Base-by-base conservation (phyloP, 495 filamentous ascomycete genomes). In the Glutinoglossum americanum region DNA sequence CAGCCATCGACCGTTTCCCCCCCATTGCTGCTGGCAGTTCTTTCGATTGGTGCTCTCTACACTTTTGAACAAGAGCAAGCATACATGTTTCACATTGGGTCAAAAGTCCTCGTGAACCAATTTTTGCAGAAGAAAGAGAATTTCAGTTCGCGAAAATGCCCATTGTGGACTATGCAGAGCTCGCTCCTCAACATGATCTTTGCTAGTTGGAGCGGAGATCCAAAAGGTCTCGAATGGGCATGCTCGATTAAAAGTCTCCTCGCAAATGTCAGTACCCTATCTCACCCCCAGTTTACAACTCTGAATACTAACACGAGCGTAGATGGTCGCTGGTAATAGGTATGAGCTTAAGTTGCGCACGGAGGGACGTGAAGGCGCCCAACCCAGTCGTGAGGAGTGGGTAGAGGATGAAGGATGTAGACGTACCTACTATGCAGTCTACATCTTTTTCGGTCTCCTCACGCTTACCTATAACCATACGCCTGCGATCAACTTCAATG, bases 391-490 rank as follows among this genome's bases (percentile, higher is more conserved):
- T 39, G 81, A 87, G 56, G 87, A 97, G 66, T 98, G 92, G 92
- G 82, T 97, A 59, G 87, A 92, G 65, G 92, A 98, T 65, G 92
- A 98, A 66, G 88, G 89, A 23, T 94, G 93, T 73, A 80, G 89
- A 56, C 86, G 92, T 49, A 97, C 92, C 1, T 98, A 97, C 72
- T 98, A 89, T 63, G 92, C 92, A n/a, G 90, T 97, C 57, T 97
- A 97, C 70, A 89, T 98, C 71, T 98, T 97, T 80, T 97, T 97
- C 65, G 92, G 92, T 58, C 78, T 97, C 66, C 72, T 98, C 60
- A 98, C 92, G 8, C 69, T 98, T 63, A 94, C 90, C 1, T 98
- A 90, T 76, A 96, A 98, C 69, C 92, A 97, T 69, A 95, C 90
- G 1, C 93, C 93, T 26, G 83, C 89, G 26, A 95, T 97, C 73